Conservation (phyloP, 345 rosid genomes). For the Gossypium bickii region DNA sequence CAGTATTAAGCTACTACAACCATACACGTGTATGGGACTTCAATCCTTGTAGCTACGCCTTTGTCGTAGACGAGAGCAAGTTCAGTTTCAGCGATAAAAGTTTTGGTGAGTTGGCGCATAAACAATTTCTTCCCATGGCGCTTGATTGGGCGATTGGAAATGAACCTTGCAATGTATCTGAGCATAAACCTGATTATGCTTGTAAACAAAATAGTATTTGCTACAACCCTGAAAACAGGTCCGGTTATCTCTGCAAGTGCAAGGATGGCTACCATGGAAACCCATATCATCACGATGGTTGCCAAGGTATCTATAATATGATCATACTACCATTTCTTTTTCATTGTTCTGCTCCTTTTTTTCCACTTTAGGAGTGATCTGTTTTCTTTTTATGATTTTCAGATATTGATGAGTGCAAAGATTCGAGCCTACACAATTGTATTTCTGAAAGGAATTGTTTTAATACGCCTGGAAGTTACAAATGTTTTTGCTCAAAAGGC, state of each 20-base stretch:
- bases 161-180: not conserved
- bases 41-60: slow-evolving; percentile 6
- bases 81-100: not conserved
- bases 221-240: not conserved
- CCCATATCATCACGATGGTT: not conserved
- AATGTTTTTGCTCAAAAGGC: not conserved
- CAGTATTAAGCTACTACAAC: not conserved
- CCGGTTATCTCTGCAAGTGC: slow-evolving; percentile 6
- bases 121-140: not conserved
- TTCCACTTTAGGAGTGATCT: not conserved
- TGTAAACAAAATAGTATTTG: not conserved
- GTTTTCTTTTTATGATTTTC: not conserved
- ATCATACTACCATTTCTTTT: not conserved
- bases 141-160: not conserved
- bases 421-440: not conserved
- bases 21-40: not conserved
- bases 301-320: not conserved
- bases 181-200: not conserved
- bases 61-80: not conserved
- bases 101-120: not conserved
- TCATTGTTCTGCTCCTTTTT: not conserved
- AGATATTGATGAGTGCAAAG: not conserved
- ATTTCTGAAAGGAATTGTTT: not conserved
- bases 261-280: not conserved
- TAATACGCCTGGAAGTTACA: not conserved